A percentile compares a stretch with the other conserved stretches of the same genome.
Conservation (phyloP, 768 basidiomycete species). For the Hysterangium stoloniferum region DNA sequence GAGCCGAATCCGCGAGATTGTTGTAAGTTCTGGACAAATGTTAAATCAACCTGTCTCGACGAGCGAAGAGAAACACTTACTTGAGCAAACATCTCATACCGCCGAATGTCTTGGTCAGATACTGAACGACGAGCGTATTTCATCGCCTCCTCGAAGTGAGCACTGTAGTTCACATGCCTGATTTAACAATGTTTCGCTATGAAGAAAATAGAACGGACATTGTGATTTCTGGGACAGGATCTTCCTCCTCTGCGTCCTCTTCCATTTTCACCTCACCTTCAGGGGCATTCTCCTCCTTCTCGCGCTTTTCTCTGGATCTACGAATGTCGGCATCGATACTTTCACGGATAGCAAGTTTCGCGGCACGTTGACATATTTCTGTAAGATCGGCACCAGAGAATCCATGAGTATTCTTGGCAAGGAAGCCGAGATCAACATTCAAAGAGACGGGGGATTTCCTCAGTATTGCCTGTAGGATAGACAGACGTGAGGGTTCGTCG, state of each 20-base stretch:
- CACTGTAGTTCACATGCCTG: conserved; percentile 35
- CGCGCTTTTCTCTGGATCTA: conserved; percentile 67
- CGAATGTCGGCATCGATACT: conserved; percentile 91
- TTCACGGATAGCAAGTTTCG: conserved; percentile 93
- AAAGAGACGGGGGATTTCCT: conserved; percentile 85
- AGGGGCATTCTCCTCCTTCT: conserved; percentile 65
- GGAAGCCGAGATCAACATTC: conserved; percentile 77
- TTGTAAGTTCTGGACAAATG: conserved; percentile 64
- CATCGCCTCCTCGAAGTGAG: conserved; percentile 99
- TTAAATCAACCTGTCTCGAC: conserved; percentile 10
- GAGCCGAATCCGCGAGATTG: conserved; percentile 90
- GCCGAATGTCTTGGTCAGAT: conserved; percentile 91
- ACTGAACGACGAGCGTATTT: conserved; percentile 94
- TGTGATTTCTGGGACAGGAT: conserved; percentile 86
- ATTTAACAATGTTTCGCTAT: background rate
- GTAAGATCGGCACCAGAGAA: conserved; percentile 99
- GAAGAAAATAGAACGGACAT: conserved; percentile 33
- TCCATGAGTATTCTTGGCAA: conserved; percentile 90
- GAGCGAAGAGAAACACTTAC: conserved; percentile 31
- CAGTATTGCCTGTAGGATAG: conserved; percentile 85
- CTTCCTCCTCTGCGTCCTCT: conserved; percentile 69
- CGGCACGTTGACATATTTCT: conserved; percentile 97
- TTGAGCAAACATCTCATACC: conserved; percentile 98
- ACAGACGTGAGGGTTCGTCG: conserved; percentile 84
- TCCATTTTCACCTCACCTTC: conserved; percentile 61